Evolutionary conservation across 1,139 yeast species (phyloP).

Genomic region (Spathaspora sp.): DNA sequence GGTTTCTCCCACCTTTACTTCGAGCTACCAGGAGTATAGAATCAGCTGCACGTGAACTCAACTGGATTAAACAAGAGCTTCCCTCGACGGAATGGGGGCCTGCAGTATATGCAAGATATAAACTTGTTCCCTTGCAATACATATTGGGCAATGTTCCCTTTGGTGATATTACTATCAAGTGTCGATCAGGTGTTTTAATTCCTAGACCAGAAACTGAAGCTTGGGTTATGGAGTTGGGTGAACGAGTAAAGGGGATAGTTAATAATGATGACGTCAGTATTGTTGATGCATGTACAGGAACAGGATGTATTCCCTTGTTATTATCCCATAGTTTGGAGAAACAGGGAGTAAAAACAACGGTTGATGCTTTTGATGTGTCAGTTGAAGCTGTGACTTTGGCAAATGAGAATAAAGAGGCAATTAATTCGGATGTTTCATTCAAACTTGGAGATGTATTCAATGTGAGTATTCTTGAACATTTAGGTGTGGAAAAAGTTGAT

Average conservation of each 20-base stretch:
- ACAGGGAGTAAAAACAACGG: conserved; percentile 13
- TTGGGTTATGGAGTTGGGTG: conserved; percentile 59
- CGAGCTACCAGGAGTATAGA: conserved; percentile 29
- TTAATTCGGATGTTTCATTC: conserved; percentile 16
- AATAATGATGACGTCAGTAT: conserved; percentile 23
- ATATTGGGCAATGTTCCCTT: conserved; percentile 86
- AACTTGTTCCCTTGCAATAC: conserved; percentile 73
- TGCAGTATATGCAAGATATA: conserved; percentile 41
- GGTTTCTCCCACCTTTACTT: conserved; percentile 33
- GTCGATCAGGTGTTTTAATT: conserved; percentile 68
- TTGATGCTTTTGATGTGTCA: conserved; percentile 64
- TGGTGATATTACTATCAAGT: conserved; percentile 60
- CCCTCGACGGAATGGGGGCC: conserved; percentile 33
- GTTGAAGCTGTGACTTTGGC: conserved; percentile 52
- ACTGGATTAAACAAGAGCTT: conserved; percentile 43
- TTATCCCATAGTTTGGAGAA: conserved; percentile 34
- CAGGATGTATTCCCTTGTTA: conserved; percentile 80
- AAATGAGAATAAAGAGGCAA: conserved; percentile 34
- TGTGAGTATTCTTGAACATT: conserved; percentile 6
- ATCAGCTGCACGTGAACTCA: conserved; percentile 35
- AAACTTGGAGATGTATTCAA: conserved; percentile 28
- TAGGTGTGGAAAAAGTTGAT: conserved; percentile 29
- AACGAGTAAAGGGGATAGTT: neutral
- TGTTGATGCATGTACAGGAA: conserved; percentile 83
- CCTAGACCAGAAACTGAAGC: conserved; percentile 98